Evolutionary conservation across 345 rosid genomes (phyloP).

Genomic region (Camelina sativa): DNA sequence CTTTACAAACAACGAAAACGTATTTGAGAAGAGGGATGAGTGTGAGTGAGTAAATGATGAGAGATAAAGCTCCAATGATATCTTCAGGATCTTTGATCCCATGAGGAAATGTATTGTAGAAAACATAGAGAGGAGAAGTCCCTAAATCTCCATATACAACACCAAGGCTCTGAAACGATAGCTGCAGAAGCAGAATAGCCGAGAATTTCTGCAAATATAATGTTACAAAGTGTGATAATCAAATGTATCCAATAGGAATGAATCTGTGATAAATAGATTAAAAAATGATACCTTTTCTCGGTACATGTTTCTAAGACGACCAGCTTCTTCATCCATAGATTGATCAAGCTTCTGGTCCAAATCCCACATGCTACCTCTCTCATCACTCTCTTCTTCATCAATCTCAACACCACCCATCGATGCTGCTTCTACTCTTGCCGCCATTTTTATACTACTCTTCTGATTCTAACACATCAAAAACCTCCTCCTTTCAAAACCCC

Average conservation of each 20-base stretch:
- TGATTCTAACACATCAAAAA: neutral
- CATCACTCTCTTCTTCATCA: slow-evolving; percentile 63
- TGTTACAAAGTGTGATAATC: neutral
- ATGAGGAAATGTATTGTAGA: slow-evolving; percentile 73
- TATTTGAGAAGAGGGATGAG: slow-evolving; percentile 80
- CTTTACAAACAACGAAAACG: slow-evolving; percentile 72
- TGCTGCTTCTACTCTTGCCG: slow-evolving; percentile 49
- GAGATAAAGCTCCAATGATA: slow-evolving; percentile 69
- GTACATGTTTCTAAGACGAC: slow-evolving; percentile 79
- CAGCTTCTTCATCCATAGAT: slow-evolving; percentile 98
- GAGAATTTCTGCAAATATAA: slow-evolving; percentile 61
- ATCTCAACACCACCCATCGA: slow-evolving; percentile 47
- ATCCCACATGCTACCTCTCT: slow-evolving; percentile 85
- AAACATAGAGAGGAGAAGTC: slow-evolving; percentile 76
- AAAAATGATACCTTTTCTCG: slow-evolving; percentile 53
- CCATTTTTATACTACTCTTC: slow-evolving; percentile 48
- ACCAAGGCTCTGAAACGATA: slow-evolving; percentile 77
- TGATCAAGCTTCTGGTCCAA: slow-evolving; percentile 97
- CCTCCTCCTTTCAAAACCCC: neutral
- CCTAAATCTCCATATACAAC: slow-evolving; percentile 83
- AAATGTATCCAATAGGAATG: neutral
- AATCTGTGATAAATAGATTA: neutral
- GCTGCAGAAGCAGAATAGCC: slow-evolving; percentile 60
- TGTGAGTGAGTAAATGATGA: slow-evolving; percentile 73
- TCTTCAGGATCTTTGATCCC: slow-evolving; percentile 67